phyloP scores from a whole-genome alignment of 176 grass and related monocot genomes.

The Dactylis glomerata region DNA sequence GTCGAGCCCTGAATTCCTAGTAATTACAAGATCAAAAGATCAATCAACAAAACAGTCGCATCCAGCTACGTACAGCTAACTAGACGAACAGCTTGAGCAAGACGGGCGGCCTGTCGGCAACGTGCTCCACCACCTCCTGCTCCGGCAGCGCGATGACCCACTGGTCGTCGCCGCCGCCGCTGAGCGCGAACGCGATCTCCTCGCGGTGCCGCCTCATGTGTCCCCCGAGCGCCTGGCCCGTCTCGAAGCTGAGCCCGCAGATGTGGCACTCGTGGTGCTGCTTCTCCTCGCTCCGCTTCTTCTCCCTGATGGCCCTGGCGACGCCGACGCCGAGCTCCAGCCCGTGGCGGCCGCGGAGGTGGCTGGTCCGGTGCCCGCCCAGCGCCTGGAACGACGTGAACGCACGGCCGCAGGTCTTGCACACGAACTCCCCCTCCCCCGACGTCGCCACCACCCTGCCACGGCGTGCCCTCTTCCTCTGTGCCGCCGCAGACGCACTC shows the following conservation, averaged over 20 bases:
- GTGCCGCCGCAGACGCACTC: background rate
- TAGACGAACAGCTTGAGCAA: background rate
- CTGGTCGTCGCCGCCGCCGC: background rate
- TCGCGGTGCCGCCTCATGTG: slow-evolving; percentile 69
- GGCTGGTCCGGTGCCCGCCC: slow-evolving; percentile 61
- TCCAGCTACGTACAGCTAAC: background rate
- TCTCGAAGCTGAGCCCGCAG: slow-evolving; percentile 54
- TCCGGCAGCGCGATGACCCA: background rate
- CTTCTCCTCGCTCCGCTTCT: background rate
- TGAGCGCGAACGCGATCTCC: background rate
- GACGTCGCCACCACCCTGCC: background rate
- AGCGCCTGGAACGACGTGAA: slow-evolving; percentile 66
- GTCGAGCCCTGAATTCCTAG: background rate
- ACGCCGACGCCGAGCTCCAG: slow-evolving; percentile 37
- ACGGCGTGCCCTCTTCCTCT: background rate
- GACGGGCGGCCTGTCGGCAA: background rate
- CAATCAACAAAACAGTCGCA: background rate
- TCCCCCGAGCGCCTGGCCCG: slow-evolving; percentile 58
- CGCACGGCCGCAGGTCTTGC: slow-evolving; percentile 46
- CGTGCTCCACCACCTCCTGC: background rate
- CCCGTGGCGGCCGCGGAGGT: slow-evolving; percentile 39
- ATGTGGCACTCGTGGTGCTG: slow-evolving; percentile 44
- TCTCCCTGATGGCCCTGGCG: background rate
- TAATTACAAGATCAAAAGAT: background rate
- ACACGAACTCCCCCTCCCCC: slow-evolving; percentile 37